Percentiles rank a stretch among this genome's conserved stretches.
These are phyloP conservation scores for Saitoella complicata DNA, from an alignment of 805 yeast species.

Conservation along the genomic window DNA sequence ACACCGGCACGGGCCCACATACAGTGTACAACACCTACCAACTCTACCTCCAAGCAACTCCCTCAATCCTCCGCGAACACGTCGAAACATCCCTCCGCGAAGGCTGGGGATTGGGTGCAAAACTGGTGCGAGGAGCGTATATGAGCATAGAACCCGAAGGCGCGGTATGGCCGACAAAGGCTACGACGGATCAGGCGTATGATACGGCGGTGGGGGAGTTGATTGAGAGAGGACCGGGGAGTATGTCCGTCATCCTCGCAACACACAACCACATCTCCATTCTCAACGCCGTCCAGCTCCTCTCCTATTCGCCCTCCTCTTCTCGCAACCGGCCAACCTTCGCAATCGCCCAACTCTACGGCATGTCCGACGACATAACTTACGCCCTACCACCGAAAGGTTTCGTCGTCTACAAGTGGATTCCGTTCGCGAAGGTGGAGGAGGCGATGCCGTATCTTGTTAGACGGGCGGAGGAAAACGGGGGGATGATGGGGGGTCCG, in stretches of 20 bases:
- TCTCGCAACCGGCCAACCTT: neutral
- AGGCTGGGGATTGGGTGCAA: neutral
- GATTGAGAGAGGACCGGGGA: neutral
- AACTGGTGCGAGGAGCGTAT: conserved; percentile 1
- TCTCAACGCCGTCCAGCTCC: neutral
- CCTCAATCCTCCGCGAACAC: neutral
- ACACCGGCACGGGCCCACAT: neutral
- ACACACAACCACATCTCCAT: neutral
- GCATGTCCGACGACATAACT: conserved; percentile 2
- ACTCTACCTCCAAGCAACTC: neutral
- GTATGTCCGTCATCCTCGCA: conserved; percentile 1
- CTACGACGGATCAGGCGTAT: neutral
- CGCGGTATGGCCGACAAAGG: neutral
- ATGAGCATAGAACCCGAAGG: neutral
- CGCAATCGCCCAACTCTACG: neutral
- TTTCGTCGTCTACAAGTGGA: neutral
- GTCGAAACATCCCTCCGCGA: neutral
- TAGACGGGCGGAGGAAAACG: conserved; percentile 1
- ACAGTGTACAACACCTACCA: conserved; percentile 1
- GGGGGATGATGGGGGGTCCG: neutral
- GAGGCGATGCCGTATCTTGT: conserved; percentile 1
- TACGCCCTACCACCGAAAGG: neutral
- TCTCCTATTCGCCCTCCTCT: neutral
- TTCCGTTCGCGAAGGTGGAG: neutral
- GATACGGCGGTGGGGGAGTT: neutral